Conservation (phyloP, 2,329 filamentous ascomycete genomes). For the Diaporthe aspalathi region DNA sequence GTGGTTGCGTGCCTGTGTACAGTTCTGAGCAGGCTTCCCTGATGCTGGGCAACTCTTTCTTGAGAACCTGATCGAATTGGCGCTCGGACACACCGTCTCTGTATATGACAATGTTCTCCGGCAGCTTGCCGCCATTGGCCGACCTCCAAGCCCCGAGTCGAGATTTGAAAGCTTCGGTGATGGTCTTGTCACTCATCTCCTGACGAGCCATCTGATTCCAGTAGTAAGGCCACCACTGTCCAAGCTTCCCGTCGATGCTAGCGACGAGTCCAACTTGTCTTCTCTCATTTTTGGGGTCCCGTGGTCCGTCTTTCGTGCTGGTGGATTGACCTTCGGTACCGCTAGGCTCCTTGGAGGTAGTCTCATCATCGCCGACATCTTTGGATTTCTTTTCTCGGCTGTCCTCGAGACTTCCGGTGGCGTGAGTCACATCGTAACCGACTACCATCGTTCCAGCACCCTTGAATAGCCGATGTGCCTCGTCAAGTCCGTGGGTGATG, state of each 20-base stretch:
- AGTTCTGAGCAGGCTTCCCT: conserved; percentile 68
- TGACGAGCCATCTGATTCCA: conserved; percentile 72
- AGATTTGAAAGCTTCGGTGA: conserved; percentile 71
- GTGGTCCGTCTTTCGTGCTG: too few species aligned
- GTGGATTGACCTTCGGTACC: too few species aligned
- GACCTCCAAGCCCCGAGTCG: conserved; percentile 75
- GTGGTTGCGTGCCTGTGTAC: conserved; percentile 58
- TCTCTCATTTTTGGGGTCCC: conserved; percentile 52
- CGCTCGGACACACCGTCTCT: conserved; percentile 91
- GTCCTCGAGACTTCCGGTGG: conserved; percentile 74
- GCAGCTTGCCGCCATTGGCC: conserved; percentile 65
- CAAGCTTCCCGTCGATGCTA: conserved; percentile 75
- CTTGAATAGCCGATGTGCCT: too few species aligned
- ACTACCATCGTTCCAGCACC: conserved; percentile 77
- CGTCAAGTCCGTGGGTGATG: conserved; percentile 77
- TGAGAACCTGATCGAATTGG: conserved; percentile 78
- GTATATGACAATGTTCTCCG: conserved; percentile 84
- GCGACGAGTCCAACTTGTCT: conserved; percentile 86
- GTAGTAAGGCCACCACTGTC: conserved; percentile 82
- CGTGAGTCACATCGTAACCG: conserved; percentile 91
- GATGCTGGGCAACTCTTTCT: conserved; percentile 75
- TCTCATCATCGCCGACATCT: too few species aligned
- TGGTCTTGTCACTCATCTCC: conserved; percentile 75
- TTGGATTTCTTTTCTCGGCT: too few species aligned
- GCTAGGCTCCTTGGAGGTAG: not conserved